These are phyloP conservation scores for Cucurbita maxima DNA, from an alignment of 306 rosid species.

Conservation along the genomic window DNA sequence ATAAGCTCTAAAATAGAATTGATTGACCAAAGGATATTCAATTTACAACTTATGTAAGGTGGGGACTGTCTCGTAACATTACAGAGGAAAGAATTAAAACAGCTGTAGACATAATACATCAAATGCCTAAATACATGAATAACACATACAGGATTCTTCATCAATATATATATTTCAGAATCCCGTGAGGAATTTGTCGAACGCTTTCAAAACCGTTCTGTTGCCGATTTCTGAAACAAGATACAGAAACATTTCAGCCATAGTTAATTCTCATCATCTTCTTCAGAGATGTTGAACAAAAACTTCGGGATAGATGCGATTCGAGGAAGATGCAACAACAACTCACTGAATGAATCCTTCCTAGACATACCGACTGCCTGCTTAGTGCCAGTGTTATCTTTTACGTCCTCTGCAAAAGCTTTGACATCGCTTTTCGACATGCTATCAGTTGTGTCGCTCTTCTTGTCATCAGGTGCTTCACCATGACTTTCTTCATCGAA, in stretches of 20 bases:
- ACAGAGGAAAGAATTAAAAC: neutral
- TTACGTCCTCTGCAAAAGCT: conserved; percentile 24
- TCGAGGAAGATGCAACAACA: conserved; percentile 64
- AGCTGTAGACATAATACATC: neutral
- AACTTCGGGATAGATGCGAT: conserved; percentile 61
- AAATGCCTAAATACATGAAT: conserved; percentile 7
- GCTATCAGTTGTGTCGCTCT: conserved; percentile 14
- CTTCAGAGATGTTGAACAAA: conserved; percentile 53
- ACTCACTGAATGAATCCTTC: conserved; percentile 66
- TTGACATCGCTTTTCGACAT: conserved; percentile 14
- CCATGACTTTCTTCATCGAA: conserved; percentile 9
- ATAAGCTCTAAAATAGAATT: neutral
- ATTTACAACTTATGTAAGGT: neutral
- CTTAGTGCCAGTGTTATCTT: conserved; percentile 19
- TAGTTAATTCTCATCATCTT: conserved; percentile 30
- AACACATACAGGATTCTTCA: conserved; percentile 44
- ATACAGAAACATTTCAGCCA: conserved; percentile 10
- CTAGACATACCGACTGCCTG: conserved; percentile 48
- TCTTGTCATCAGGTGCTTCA: conserved; percentile 23
- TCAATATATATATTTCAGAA: conserved; percentile 49
- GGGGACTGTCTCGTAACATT: neutral
- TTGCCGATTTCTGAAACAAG: neutral
- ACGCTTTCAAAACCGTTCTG: neutral
- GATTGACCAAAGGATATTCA: neutral
- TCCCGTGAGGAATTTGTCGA: conserved; percentile 13